Evolutionary conservation across 495 filamentous ascomycete species (phyloP).

Genomic region (Aspergillus ellipticus): DNA sequence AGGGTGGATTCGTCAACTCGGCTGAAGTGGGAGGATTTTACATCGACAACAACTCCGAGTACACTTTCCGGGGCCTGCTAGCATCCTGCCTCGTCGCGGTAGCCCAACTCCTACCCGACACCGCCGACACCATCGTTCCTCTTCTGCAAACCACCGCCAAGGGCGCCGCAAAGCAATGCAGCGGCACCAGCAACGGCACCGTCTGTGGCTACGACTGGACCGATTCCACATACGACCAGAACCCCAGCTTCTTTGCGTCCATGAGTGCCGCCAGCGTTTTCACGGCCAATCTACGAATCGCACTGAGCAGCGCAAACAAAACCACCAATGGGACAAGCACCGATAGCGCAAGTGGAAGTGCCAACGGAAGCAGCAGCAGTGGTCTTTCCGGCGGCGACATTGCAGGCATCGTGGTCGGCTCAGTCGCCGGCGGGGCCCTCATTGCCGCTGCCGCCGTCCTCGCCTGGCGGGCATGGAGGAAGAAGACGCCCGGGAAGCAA

Average conservation of each 20-base stretch:
- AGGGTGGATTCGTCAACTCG: neutral
- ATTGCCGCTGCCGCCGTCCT: neutral
- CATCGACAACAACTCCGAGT: neutral
- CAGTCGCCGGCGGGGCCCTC: neutral
- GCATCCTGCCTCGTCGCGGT: neutral
- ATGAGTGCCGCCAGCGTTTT: neutral
- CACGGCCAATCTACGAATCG: neutral
- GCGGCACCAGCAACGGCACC: neutral
- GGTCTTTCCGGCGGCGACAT: neutral
- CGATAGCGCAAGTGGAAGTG: neutral
- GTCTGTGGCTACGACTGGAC: neutral
- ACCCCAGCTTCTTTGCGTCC: neutral
- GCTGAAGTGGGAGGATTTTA: neutral
- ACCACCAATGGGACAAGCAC: neutral
- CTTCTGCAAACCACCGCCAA: neutral
- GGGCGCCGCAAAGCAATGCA: neutral
- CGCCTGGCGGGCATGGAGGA: neutral
- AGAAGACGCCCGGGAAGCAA: neutral
- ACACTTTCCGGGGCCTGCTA: neutral
- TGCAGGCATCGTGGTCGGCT: neutral
- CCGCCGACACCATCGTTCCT: neutral
- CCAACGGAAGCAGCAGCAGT: neutral
- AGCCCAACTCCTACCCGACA: neutral
- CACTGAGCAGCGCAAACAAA: neutral
- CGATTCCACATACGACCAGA: neutral